Percentiles rank a stretch among this genome's conserved stretches.
phyloP scores from a whole-genome alignment of 75 land plant genomes.

The Larix kaempferi region DNA sequence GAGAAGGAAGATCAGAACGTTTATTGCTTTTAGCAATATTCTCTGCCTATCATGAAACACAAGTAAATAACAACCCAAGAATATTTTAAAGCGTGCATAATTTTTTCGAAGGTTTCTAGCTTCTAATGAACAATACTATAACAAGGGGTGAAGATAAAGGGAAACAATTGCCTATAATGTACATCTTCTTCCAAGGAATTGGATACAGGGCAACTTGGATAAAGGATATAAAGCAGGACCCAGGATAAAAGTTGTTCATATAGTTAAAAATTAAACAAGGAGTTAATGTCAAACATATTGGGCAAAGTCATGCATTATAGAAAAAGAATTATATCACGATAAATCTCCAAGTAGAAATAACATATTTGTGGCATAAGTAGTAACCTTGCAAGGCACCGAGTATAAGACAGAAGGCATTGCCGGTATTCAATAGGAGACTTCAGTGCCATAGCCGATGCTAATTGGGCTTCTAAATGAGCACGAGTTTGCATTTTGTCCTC shows the following conservation, averaged over 20 bases:
- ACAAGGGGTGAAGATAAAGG: too few relatives aligned
- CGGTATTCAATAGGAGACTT: conserved; percentile 82
- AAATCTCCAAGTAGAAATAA: not conserved
- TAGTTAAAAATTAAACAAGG: too few relatives aligned
- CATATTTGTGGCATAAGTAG: not conserved
- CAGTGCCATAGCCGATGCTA: conserved; percentile 84
- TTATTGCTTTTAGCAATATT: too few relatives aligned
- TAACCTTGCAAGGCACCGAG: conserved; percentile 83
- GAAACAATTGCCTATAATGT: not conserved
- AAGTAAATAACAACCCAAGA: too few relatives aligned
- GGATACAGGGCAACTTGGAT: not conserved
- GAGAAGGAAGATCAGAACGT: too few relatives aligned
- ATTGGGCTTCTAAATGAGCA: conserved; percentile 86
- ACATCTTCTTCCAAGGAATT: not conserved
- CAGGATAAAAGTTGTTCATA: not conserved
- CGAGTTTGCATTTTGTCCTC: conserved; percentile 92
- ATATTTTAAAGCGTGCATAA: too few relatives aligned
- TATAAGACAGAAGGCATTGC: conserved; percentile 77
- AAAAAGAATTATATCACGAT: not conserved
- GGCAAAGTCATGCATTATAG: not conserved
- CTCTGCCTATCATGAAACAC: too few relatives aligned
- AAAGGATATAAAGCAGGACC: not conserved
- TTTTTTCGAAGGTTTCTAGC: too few relatives aligned
- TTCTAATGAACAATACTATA: too few relatives aligned
- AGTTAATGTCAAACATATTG: not conserved